Percentiles rank a stretch among this genome's conserved stretches.
These are phyloP conservation scores for Alternaria panax DNA, from an alignment of 2,329 filamentous ascomycete species.

Conservation along the genomic window DNA sequence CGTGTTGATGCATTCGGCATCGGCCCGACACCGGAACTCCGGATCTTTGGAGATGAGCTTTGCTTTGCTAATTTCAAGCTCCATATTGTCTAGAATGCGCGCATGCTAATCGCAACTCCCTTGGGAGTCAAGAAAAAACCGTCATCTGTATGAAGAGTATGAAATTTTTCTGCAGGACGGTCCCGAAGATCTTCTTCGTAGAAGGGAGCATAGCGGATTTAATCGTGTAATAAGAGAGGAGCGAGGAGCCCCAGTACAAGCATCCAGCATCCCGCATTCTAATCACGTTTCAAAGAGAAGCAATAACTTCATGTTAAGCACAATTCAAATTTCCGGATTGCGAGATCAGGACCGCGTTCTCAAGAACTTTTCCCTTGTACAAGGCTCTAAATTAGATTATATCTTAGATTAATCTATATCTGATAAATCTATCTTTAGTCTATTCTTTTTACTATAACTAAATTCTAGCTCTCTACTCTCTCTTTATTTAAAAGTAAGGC, in stretches of 20 bases:
- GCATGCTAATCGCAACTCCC: neutral
- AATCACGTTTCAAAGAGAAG: neutral
- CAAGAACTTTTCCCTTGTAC: no score
- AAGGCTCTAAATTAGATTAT: no score
- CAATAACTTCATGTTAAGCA: neutral
- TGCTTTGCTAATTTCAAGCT: neutral
- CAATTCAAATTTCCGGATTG: neutral
- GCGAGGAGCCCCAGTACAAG: neutral
- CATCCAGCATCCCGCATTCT: neutral
- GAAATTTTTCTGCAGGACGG: no score
- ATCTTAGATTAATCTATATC: no score
- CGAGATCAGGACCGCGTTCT: neutral
- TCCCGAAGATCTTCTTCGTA: no score
- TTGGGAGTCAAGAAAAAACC: neutral
- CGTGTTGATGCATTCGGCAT: neutral
- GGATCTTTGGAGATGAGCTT: neutral
- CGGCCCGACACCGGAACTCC: neutral
- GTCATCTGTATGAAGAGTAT: neutral
- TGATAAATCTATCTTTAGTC: no score
- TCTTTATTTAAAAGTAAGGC: no score
- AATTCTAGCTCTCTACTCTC: no score
- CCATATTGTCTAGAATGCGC: neutral
- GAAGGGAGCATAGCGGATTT: no score
- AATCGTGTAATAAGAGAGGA: neutral
- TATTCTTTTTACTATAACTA: no score